These are phyloP conservation scores for Medicago ruthenica DNA, from an alignment of 306 rosid species.

Conservation along the genomic window DNA sequence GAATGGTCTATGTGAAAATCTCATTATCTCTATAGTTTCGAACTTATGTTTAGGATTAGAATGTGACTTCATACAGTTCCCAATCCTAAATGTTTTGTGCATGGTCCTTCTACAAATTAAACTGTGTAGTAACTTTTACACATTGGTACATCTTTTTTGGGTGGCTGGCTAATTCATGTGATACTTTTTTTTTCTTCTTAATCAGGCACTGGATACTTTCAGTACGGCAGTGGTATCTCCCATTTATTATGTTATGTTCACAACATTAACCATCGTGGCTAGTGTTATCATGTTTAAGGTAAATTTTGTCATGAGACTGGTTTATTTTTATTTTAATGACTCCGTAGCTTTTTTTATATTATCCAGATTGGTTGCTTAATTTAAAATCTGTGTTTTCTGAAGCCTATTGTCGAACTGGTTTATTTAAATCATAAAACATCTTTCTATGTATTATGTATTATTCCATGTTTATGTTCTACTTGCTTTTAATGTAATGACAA, in stretches of 20 bases:
- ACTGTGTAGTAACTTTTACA: conserved; percentile 2
- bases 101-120: conserved; percentile 8
- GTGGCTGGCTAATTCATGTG: conserved; percentile 28
- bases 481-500: neutral
- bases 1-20: conserved; percentile 28
- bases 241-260: conserved; percentile 96
- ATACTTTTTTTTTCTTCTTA: conserved; percentile 37
- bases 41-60: conserved; percentile 32
- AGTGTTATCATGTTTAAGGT: conserved; percentile 99
- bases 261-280: conserved; percentile 95
- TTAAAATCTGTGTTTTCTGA: conserved; percentile 23
- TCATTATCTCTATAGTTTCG: conserved; percentile 18
- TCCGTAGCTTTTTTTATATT: conserved; percentile 7
- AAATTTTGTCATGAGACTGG: conserved; percentile 34
- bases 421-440: conserved; percentile 14
- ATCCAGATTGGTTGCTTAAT: conserved; percentile 15
- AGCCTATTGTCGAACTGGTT: conserved; percentile 19
- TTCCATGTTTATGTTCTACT: neutral
- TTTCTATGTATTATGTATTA: neutral
- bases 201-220: conserved; percentile 97
- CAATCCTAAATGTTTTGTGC: conserved; percentile 11
- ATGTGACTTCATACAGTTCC: conserved; percentile 9
- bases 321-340: conserved; percentile 4
- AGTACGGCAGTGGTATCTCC: conserved; percentile 99
- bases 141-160: neutral